Evolutionary conservation across 2,329 filamentous ascomycete species (phyloP).

Genomic region (Ophiosphaerella narmari): DNA sequence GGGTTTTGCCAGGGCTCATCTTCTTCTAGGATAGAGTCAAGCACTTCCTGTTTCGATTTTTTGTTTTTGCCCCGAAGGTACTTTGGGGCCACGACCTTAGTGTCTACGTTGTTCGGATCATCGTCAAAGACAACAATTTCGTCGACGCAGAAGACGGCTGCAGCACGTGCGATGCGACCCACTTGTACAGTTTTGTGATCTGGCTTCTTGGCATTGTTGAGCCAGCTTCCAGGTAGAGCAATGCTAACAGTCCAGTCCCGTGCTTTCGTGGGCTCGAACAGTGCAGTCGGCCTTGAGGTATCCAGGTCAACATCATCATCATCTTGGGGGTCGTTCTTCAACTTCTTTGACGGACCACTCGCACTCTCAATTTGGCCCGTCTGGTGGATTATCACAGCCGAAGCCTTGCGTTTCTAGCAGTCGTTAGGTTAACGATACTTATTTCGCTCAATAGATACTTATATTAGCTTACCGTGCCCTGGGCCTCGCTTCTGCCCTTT

Average conservation of each 20-base stretch:
- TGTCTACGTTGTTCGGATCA: slow-evolving; percentile 48
- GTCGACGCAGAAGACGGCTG: slow-evolving; percentile 82
- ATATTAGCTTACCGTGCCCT: slow-evolving; percentile 11
- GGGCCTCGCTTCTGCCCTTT: slow-evolving; percentile 6
- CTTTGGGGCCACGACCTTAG: slow-evolving; percentile 24
- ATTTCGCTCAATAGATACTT: not conserved
- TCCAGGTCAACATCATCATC: slow-evolving; percentile 43
- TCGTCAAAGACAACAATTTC: slow-evolving; percentile 85
- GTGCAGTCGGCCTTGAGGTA: slow-evolving; percentile 69
- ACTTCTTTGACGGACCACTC: slow-evolving; percentile 21
- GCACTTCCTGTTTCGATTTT: slow-evolving; percentile 53
- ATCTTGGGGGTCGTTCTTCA: slow-evolving; percentile 14
- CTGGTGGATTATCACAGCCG: slow-evolving; percentile 23
- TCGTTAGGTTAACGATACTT: not conserved
- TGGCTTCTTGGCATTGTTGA: slow-evolving; percentile 66
- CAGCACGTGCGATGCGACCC: slow-evolving; percentile 77
- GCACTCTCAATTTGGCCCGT: slow-evolving; percentile 3
- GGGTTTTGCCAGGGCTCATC: slow-evolving; percentile 69
- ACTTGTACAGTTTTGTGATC: slow-evolving; percentile 76
- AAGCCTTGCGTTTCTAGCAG: slow-evolving; percentile 29
- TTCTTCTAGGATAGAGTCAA: slow-evolving; percentile 42
- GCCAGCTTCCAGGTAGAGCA: slow-evolving; percentile 76
- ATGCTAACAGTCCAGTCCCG: slow-evolving; percentile 76
- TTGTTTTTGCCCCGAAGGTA: slow-evolving; percentile 40
- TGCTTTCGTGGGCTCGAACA: slow-evolving; percentile 68